Percentiles rank a stretch among this genome's conserved stretches.
Evolutionary conservation across 179 eudicot species (phyloP).

Genomic region (Patellifolia procumbens): DNA sequence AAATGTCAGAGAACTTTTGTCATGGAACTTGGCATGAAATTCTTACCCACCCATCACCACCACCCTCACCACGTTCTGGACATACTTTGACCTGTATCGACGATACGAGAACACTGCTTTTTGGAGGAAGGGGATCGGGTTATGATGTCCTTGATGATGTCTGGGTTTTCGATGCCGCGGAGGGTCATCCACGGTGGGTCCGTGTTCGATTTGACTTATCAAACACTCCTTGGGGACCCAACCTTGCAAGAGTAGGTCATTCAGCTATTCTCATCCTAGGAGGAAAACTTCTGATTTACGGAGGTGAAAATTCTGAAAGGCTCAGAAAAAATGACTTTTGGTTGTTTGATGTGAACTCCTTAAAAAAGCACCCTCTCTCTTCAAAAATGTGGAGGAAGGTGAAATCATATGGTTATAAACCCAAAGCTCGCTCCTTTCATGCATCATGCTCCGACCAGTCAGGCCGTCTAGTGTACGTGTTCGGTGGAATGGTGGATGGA

Average conservation of each 20-base stretch:
- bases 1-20: constrained; percentile 63
- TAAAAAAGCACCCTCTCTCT: constrained; percentile 36
- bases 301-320: constrained; percentile 88
- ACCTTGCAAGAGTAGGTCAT: constrained; percentile 94
- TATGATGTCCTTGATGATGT: constrained; percentile 80
- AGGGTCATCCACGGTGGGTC: constrained; percentile 58
- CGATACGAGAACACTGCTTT: constrained; percentile 51
- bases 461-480: constrained; percentile 66
- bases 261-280: constrained; percentile 84
- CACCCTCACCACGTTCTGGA: constrained; percentile 73
- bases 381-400: constrained; percentile 66
- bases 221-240: constrained; percentile 51
- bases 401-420: constrained; percentile 52
- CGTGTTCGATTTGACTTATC: constrained; percentile 49
- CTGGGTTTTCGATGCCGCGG: constrained; percentile 73
- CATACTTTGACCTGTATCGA: constrained; percentile 72
- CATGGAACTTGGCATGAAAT: constrained; percentile 80
- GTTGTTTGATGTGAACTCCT: constrained; percentile 67
- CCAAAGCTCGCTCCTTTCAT: constrained; percentile 80
- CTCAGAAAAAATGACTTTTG: constrained; percentile 82
- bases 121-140: constrained; percentile 89
- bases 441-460: constrained; percentile 78
- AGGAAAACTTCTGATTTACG: constrained; percentile 71
- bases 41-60: constrained; percentile 55
- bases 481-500: constrained; percentile 97